phyloP scores from a whole-genome alignment of 352 stramenopile species.

The Globisporangium cylindrosporum region DNA sequence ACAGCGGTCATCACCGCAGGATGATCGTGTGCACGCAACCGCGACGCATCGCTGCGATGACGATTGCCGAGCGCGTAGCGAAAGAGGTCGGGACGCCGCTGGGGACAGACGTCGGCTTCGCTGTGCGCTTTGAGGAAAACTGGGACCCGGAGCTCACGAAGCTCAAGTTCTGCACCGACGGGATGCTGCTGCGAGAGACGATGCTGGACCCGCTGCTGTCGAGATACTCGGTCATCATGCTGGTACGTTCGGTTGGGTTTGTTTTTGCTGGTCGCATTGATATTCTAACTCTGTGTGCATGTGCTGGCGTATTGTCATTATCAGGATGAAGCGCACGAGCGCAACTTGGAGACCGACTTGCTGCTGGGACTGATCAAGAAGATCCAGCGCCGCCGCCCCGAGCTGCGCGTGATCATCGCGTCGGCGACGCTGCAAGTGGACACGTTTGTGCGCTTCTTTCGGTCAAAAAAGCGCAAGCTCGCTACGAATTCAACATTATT shows the following conservation, averaged over 20 bases:
- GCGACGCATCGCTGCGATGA: slow-evolving; percentile 97
- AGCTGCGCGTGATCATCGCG: slow-evolving; percentile 88
- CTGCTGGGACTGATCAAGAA: slow-evolving; percentile 96
- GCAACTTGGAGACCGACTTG: slow-evolving; percentile 92
- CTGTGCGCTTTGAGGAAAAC: slow-evolving; percentile 99
- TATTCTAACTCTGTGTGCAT: background rate
- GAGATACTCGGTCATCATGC: slow-evolving; percentile 79
- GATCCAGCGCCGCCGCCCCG: slow-evolving; percentile 85
- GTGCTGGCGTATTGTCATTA: background rate
- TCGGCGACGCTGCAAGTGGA: slow-evolving; percentile 82
- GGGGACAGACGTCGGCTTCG: slow-evolving; percentile 95
- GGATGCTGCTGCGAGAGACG: slow-evolving; percentile 96
- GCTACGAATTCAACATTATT: background rate
- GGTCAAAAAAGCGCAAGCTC: slow-evolving; percentile 40
- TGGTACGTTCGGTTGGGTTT: slow-evolving; percentile 30
- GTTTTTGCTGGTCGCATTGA: background rate
- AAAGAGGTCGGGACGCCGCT: slow-evolving; percentile 95
- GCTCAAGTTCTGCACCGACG: slow-evolving; percentile 99
- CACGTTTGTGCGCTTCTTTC: slow-evolving; percentile 91
- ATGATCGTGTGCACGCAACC: slow-evolving; percentile 91
- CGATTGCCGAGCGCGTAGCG: slow-evolving; percentile 96
- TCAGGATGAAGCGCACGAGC: slow-evolving; percentile 94
- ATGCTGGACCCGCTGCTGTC: slow-evolving; percentile 79
- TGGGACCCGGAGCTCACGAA: slow-evolving; percentile 83
- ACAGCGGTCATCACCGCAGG: slow-evolving; percentile 16